Base-by-base conservation (phyloP, 2,329 filamentous ascomycete species). In the Aspergillus novoparasiticus region DNA sequence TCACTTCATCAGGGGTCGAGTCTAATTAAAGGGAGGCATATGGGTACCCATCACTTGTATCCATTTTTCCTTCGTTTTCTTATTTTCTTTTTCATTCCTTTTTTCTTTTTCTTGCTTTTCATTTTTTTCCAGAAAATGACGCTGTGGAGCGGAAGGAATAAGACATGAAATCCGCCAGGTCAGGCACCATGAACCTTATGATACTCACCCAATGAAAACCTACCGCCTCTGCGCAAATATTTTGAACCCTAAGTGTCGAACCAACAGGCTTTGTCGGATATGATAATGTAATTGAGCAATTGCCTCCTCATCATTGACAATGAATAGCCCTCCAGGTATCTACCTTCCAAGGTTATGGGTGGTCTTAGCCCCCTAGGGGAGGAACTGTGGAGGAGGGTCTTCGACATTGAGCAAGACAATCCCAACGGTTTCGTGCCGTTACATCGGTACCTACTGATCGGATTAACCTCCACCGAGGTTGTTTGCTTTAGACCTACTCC, bases 261-360 rank as follows among this genome's bases (percentile, higher is more conserved):
- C 51, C 32, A 36, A 34, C 48, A 39, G 32, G 21, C n/a, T 19
- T 48, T 23, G 21, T 26, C 21, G 45, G 45, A n/a, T 36, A 28
- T 45, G 58, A 60, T 32, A 53, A 55, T 34, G 26, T 32, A 60
- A 60, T 34, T 54, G 50, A 60, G 19, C 46, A 60, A n/a, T 34
- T 59, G 14, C 26, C 26, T 21, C 45, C 41, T 48, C 48, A 36
- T 46, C 12, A 32, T n/a, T 36, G 34, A 59, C 50, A 32, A 34
- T 60, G 46, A 60, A 39, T 46, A 48, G 16, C n/a, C 45, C 39
- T n/a, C 12, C 3, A 34, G 16, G 23, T 43, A 16, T 54, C 12
- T 34, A 32, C 12, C 21, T 28, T 23, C 28, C 46, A 50, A 59
- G 48, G 34, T 54, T 36, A 30, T 2, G 23, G 23, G 21, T 32